Evolutionary conservation across 2,329 filamentous ascomycete genomes (phyloP), one percentile per base, ranked within the genome.

Genomic region (Aspergillus arachidicola): DNA sequence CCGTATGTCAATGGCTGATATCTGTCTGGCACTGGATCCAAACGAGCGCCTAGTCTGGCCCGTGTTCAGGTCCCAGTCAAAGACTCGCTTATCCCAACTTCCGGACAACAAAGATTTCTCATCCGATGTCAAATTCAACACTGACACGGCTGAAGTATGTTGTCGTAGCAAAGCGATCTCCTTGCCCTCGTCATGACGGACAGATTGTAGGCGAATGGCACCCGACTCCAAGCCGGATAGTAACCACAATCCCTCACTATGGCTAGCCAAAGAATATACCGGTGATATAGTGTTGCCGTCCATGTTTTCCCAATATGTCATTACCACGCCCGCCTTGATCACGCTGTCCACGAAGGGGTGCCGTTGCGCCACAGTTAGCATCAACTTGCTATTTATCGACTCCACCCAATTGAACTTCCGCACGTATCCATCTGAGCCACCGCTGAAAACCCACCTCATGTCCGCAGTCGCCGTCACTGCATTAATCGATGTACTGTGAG

Each of bases 231-330:
- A 82, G 0, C 95, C 95, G 0, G 93, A 95, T 0, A 99, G 84
- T 11, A 98, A 81, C 95, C 95, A 99, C 2, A 98, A 81, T 0
- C 92, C 93, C 71, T 95, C 88, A 51, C 92, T 93, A 66, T 99
- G 93, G 6, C 96, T 90, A 1, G 95, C 95, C 30, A 99, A 83
- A 7, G 94, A 96, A 77, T 99, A 99, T 0, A 99, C 94, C 0
- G 95, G 93, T 11, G 93, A 96, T n/a, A 94, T 79, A 6, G 78
- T 75, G 53, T 80, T 79, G 2, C 88, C 87, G 74, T 99, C 94
- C 76, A 97, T 94, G 72, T 98, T 99, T 77, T 97, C 95, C 95
- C 95, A 99, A 77, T 99, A 99, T 58, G 92, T 96, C 86, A 97
- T 89, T 57, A 98, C 81, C 6, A 97, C 92, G 1, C 94, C 95